Evolutionary conservation across 306 rosid genomes (phyloP).

Genomic region (Trifolium dubium): DNA sequence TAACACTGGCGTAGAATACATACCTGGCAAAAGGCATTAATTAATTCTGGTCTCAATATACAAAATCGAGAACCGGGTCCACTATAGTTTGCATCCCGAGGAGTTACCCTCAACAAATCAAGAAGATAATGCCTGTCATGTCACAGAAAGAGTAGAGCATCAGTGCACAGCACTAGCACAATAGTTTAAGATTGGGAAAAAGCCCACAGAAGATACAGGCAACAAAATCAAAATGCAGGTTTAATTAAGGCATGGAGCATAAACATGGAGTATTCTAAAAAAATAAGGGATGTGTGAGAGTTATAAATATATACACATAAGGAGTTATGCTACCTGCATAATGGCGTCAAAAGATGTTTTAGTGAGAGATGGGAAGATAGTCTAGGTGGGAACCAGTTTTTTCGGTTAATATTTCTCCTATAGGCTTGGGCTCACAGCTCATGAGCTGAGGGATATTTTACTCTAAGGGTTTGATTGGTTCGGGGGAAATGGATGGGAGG

Average conservation of each 20-base stretch:
- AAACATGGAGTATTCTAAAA: background rate
- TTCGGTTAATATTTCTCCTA: too few species aligned
- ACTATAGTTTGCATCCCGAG: constrained; percentile 91
- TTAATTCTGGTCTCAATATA: constrained; percentile 87
- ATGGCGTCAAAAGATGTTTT: too few species aligned
- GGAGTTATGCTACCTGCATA: too few species aligned
- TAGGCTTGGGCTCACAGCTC: too few species aligned
- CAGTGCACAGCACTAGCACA: constrained; percentile 28
- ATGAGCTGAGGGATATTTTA: too few species aligned
- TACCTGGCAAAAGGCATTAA: constrained; percentile 88
- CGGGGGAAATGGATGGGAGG: too few species aligned
- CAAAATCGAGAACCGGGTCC: constrained; percentile 91
- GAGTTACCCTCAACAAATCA: constrained; percentile 97
- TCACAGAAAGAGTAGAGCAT: constrained; percentile 26
- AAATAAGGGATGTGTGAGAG: too few species aligned
- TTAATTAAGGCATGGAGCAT: constrained; percentile 4
- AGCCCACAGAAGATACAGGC: background rate
- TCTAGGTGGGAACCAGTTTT: too few species aligned
- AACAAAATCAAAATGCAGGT: background rate
- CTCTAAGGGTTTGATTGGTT: too few species aligned
- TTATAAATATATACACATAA: too few species aligned
- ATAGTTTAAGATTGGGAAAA: background rate
- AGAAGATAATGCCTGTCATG: constrained; percentile 88
- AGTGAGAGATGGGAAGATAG: too few species aligned
- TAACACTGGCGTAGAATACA: constrained; percentile 9